Evolutionary conservation across 2,329 filamentous ascomycete genomes (phyloP), one percentile per base, ranked within the genome.

Genomic region (Cladosporium halotolerans): DNA sequence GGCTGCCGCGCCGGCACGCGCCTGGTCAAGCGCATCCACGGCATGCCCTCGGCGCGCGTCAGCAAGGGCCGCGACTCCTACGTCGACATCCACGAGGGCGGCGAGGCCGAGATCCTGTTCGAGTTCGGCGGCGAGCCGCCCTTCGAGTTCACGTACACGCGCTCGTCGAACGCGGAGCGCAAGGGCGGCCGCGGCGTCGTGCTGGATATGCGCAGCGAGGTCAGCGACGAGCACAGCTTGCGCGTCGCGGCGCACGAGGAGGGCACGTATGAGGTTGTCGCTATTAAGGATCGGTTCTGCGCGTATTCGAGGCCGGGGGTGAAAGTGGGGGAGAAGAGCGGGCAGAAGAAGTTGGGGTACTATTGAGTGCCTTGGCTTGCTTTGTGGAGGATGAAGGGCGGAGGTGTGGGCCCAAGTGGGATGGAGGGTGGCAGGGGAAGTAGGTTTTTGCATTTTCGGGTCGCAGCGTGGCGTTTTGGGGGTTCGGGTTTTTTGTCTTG

Each of bases 121-220:
- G 88, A 96, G 64, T 99, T 99, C 72, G 91, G 88, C 76, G 93
- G 95, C 53, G 91, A 88, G 5, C 90, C 93, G 57, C 93, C 93
- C 1, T 99, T 99, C 65, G 93, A 97, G 72, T 99, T 97, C 68
- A 96, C 92, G 54, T 97, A 95, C 70, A 97, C 90, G 16, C 81
- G 93, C 57, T 93, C 86, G 70, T 89, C 89, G 42, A 96, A 96
- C 67, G 84, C 84, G n/a, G 72, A 74, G 55, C 89, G 85, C 73
- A 86, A 86, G 1, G 65, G 65, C 61, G 88, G 89, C 69, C 87
- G 84, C 66, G 83, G 85, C 36, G 79, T 84, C 63, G 81, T 99
- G 33, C 78, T 99, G 14, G 95, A 99, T 73, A 96, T 95, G 59
- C 83, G 88, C 62, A 90, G 93, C 60, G 91, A 96, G 62, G 78